Conservation (phyloP, 768 basidiomycete species). For the Suillus luteus region DNA sequence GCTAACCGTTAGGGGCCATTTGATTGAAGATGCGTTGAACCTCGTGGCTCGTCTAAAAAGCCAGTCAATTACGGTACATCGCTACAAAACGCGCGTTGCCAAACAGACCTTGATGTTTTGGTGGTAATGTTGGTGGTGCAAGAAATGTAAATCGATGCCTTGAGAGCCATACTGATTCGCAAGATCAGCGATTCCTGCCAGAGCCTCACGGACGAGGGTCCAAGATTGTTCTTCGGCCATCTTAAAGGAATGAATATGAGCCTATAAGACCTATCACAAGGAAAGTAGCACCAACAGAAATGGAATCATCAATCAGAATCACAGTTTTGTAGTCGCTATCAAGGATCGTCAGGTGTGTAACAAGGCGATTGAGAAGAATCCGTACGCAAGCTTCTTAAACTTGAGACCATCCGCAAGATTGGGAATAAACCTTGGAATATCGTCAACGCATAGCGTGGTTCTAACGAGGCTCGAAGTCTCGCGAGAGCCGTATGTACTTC, state of each 20-base stretch:
- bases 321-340: conserved; percentile 34
- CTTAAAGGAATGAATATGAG: conserved; percentile 9
- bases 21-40: conserved; percentile 9
- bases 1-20: conserved; percentile 7
- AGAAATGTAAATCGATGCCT: conserved; percentile 37
- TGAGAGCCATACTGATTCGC: conserved; percentile 29
- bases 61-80: not conserved
- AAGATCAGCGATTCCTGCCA: conserved; percentile 34
- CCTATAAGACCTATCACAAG: not conserved
- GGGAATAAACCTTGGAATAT: conserved; percentile 15
- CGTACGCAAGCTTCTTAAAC: conserved; percentile 12
- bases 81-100: not conserved
- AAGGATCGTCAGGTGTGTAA: conserved; percentile 7
- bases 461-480: not conserved
- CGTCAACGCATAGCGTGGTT: conserved; percentile 5
- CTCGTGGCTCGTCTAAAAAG: conserved; percentile 7
- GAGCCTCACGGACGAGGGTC: conserved; percentile 34
- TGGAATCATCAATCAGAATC: conserved; percentile 33
- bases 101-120: conserved; percentile 13
- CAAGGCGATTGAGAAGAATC: not conserved
- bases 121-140: conserved; percentile 28
- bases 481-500: not conserved
- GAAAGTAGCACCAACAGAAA: conserved; percentile 21
- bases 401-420: conserved; percentile 13
- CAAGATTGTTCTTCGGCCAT: conserved; percentile 34